Evolutionary conservation across 257 asterid genomes (phyloP).

Genomic region (Ilex asprella): DNA sequence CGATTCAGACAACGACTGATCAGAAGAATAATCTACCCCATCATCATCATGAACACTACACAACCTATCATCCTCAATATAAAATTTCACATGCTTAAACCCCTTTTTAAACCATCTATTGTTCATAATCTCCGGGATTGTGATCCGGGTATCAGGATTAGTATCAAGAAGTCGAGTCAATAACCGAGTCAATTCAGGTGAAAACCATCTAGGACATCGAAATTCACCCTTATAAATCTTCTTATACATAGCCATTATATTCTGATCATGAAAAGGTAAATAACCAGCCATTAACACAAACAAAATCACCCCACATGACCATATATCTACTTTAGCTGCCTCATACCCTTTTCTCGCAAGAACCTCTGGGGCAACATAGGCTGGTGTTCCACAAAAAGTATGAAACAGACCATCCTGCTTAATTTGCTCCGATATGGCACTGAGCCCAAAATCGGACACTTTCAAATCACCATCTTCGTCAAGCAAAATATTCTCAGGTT

Average conservation of each 20-base stretch:
- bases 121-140: constrained; percentile 57
- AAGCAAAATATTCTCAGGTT: constrained; percentile 73
- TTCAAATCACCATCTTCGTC: constrained; percentile 83
- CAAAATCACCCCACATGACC: constrained; percentile 93
- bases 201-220: constrained; percentile 91
- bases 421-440: constrained; percentile 87
- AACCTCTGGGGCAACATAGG: constrained; percentile 95
- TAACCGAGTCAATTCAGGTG: constrained; percentile 53
- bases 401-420: constrained; percentile 88
- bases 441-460: constrained; percentile 87
- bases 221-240: constrained; percentile 87
- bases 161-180: constrained; percentile 45
- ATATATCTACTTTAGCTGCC: constrained; percentile 87
- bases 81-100: constrained; percentile 56
- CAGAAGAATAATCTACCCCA: constrained; percentile 38
- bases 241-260: constrained; percentile 88
- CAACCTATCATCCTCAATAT: constrained; percentile 74
- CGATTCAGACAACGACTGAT: constrained; percentile 56
- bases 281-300: constrained; percentile 92
- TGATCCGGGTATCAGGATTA: constrained; percentile 58
- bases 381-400: constrained; percentile 92
- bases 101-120: constrained; percentile 65
- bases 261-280: constrained; percentile 82
- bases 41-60: constrained; percentile 47
- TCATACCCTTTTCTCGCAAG: constrained; percentile 78